These are phyloP conservation scores for Brassica napus DNA, from an alignment of 345 rosid genomes.

Conservation along the genomic window DNA sequence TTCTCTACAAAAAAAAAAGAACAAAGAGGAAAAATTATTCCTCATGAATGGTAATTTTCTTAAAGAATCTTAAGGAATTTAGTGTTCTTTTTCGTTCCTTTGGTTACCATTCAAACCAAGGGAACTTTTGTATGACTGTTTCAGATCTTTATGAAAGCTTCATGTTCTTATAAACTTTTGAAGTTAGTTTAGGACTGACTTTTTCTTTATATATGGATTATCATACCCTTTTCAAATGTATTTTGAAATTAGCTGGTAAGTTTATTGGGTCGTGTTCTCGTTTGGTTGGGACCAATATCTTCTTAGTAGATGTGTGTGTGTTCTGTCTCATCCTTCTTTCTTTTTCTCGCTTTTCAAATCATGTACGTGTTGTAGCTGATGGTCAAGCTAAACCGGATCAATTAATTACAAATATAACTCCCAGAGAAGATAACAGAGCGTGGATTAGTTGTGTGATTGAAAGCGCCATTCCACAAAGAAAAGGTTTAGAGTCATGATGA, in stretches of 20 bases:
- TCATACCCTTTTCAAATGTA: neutral
- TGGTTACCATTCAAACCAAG: too few species aligned
- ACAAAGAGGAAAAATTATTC: too few species aligned
- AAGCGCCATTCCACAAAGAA: neutral
- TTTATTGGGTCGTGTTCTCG: too few species aligned
- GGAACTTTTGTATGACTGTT: neutral
- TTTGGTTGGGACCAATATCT: neutral
- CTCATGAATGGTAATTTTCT: too few species aligned
- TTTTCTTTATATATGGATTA: neutral
- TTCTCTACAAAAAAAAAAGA: too few species aligned
- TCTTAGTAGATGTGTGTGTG: neutral
- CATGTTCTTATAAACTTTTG: neutral
- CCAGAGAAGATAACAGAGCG: neutral
- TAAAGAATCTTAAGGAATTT: too few species aligned
- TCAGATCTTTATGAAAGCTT: constrained; percentile 17
- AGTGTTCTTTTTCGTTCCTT: too few species aligned
- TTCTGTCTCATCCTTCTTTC: neutral
- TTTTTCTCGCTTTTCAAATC: neutral
- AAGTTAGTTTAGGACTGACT: neutral
- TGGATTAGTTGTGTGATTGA: neutral
- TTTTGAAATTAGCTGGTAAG: neutral
- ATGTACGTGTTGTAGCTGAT: neutral
- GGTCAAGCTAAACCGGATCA: constrained; percentile 6
- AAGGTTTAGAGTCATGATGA: constrained; percentile 11
- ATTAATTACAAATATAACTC: neutral